Evolutionary conservation across 225 moss, liverwort and hornwort genomes (phyloP).

Genomic region (Ulota crispa): DNA sequence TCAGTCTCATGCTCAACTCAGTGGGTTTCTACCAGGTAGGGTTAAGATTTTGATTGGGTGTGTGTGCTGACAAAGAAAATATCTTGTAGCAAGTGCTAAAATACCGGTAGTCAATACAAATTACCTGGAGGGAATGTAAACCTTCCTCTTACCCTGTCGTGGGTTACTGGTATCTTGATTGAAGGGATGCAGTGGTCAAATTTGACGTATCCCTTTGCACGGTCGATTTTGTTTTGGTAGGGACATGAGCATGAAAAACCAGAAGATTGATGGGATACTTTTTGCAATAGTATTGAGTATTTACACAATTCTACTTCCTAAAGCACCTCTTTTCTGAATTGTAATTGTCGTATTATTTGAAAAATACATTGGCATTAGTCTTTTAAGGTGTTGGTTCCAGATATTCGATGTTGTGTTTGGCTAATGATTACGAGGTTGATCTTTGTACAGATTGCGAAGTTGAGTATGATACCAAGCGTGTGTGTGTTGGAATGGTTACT

Average conservation of each 20-base stretch:
- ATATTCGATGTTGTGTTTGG: not conserved
- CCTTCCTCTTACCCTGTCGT: not conserved
- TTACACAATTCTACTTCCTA: not conserved
- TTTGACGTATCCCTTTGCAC: not conserved
- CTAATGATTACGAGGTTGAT: conserved; percentile 9
- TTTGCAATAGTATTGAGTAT: not conserved
- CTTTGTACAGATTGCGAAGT: conserved; percentile 56
- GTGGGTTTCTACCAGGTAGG: conserved; percentile 68
- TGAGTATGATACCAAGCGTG: conserved; percentile 70
- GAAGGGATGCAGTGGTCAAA: not conserved
- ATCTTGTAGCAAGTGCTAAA: not conserved
- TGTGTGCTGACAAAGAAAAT: not conserved
- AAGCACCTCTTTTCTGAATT: not conserved
- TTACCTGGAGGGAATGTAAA: not conserved
- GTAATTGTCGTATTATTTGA: not conserved
- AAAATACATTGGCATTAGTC: not conserved
- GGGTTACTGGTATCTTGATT: not conserved
- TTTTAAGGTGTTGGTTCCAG: not conserved
- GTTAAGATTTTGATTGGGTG: not conserved
- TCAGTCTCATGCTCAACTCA: conserved; percentile 76
- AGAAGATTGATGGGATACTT: not conserved
- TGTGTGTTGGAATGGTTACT: conserved; percentile 68
- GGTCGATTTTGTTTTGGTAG: not conserved
- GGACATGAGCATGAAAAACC: not conserved
- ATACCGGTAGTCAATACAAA: not conserved